These are phyloP conservation scores for Globisporangium spiculum DNA, from an alignment of 352 stramenopile species.

Conservation along the genomic window DNA sequence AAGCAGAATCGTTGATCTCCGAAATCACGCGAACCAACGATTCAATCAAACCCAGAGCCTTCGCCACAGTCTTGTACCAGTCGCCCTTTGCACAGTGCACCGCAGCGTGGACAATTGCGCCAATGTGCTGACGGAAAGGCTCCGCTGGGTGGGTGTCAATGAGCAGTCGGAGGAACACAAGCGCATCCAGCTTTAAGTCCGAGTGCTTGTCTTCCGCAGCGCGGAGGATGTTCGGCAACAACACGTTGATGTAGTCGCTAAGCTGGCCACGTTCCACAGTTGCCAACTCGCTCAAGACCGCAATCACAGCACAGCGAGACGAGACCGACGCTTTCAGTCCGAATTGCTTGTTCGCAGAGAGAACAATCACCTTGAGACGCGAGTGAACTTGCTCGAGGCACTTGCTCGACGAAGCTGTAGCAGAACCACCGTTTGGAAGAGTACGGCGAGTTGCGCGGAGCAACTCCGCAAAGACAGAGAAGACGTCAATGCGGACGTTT, in stretches of 20 bases:
- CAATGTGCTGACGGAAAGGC: slow-evolving; percentile 79
- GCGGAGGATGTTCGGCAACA: slow-evolving; percentile 81
- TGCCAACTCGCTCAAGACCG: slow-evolving; percentile 83
- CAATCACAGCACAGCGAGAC: slow-evolving; percentile 79
- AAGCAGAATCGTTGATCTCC: slow-evolving; percentile 27
- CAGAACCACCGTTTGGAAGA: slow-evolving; percentile 27
- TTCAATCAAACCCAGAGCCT: slow-evolving; percentile 92
- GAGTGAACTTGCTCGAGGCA: slow-evolving; percentile 58
- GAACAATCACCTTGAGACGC: slow-evolving; percentile 67
- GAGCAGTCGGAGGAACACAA: slow-evolving; percentile 91
- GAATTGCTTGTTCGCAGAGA: slow-evolving; percentile 81
- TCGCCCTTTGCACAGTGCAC: slow-evolving; percentile 91
- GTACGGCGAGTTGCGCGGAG: slow-evolving; percentile 74
- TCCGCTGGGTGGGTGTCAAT: slow-evolving; percentile 88
- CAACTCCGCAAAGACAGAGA: slow-evolving; percentile 93
- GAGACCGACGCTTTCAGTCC: slow-evolving; percentile 70
- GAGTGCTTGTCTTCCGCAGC: slow-evolving; percentile 91
- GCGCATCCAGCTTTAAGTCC: slow-evolving; percentile 94
- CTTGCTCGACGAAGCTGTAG: slow-evolving; percentile 28
- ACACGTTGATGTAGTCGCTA: slow-evolving; percentile 56
- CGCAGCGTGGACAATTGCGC: slow-evolving; percentile 83
- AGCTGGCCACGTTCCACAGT: slow-evolving; percentile 74
- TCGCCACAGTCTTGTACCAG: slow-evolving; percentile 99
- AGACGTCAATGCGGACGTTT: slow-evolving; percentile 97
- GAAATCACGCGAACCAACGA: slow-evolving; percentile 86